phyloP scores from a whole-genome alignment of 177 flowering plant genomes.

The Tripterygium wilfordii region DNA sequence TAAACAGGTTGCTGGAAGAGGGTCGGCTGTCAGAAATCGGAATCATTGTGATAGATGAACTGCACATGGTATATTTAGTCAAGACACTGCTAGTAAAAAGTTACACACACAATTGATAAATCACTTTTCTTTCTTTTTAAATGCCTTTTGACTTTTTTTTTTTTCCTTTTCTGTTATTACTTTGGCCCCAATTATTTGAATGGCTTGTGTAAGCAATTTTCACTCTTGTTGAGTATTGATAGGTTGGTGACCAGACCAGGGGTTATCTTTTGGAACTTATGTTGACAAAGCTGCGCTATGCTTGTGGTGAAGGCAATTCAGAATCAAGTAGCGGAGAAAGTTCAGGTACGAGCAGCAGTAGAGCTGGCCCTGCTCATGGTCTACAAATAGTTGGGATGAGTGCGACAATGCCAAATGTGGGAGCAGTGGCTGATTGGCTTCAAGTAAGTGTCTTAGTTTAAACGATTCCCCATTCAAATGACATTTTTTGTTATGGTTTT shows the following conservation, averaged over 20 bases:
- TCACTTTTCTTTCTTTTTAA: background rate
- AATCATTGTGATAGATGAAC: conserved; percentile 91
- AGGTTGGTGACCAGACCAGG: conserved; percentile 93
- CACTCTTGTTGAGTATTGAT: conserved; percentile 14
- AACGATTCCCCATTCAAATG: background rate
- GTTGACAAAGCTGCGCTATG: conserved; percentile 97
- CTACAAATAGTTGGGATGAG: conserved; percentile 99
- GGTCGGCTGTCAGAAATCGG: conserved; percentile 93
- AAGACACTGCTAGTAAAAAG: background rate
- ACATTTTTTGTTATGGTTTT: background rate
- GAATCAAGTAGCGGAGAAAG: conserved; percentile 78
- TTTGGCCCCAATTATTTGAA: background rate
- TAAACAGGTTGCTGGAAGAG: conserved; percentile 89
- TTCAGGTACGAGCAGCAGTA: conserved; percentile 75
- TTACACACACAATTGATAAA: background rate
- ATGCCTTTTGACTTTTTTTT: background rate
- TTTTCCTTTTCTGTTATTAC: background rate
- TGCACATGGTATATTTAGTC: conserved; percentile 79
- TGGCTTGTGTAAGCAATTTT: background rate
- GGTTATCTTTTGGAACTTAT: conserved; percentile 94
- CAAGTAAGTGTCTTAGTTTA: conserved; percentile 46
- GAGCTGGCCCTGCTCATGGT: conserved; percentile 67
- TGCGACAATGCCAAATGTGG: conserved; percentile 98
- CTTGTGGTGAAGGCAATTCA: conserved; percentile 80
- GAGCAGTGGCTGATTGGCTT: conserved; percentile 97